phyloP scores from a whole-genome alignment of 2,329 filamentous ascomycete species.

The Curvularia eragrostidis region DNA sequence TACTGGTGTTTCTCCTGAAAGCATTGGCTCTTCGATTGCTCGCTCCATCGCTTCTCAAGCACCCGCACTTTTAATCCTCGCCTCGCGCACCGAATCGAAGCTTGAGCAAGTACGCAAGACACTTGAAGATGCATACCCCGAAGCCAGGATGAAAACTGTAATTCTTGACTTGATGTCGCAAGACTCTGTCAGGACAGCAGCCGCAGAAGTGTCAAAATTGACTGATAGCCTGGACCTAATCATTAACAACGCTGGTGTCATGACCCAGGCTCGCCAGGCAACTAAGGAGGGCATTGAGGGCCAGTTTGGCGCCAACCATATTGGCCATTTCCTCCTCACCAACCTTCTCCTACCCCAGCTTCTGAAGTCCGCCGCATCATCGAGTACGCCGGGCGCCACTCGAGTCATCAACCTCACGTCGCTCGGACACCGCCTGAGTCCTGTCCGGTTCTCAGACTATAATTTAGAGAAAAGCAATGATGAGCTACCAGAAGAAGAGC shows the following conservation, averaged over 20 bases:
- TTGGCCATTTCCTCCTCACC: constrained; percentile 57
- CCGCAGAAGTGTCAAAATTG: constrained; percentile 34
- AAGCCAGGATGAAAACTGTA: constrained; percentile 30
- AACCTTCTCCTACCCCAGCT: constrained; percentile 53
- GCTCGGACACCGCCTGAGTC: constrained; percentile 38
- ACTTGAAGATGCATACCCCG: constrained; percentile 42
- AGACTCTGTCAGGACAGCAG: constrained; percentile 46
- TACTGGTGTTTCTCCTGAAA: constrained; percentile 41
- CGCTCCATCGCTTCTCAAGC: constrained; percentile 36
- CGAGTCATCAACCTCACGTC: constrained; percentile 42
- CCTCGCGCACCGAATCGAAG: constrained; percentile 55
- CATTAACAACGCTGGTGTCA: constrained; percentile 56
- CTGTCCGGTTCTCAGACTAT: constrained; percentile 54
- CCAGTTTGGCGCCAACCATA: constrained; percentile 57
- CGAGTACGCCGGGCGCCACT: constrained; percentile 28
- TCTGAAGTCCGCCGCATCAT: constrained; percentile 42
- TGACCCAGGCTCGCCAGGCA: constrained; percentile 32
- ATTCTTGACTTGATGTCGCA: constrained; percentile 51
- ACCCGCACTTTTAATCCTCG: constrained; percentile 40
- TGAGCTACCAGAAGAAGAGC: constrained; percentile 37
- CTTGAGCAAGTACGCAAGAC: constrained; percentile 48
- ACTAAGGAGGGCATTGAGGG: constrained; percentile 57
- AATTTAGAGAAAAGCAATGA: constrained; percentile 44
- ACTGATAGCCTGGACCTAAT: constrained; percentile 52
- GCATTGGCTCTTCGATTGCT: constrained; percentile 42